Evolutionary conservation across 148 eudicot genomes (phyloP).

Genomic region (Camellia lanceoleosa): DNA sequence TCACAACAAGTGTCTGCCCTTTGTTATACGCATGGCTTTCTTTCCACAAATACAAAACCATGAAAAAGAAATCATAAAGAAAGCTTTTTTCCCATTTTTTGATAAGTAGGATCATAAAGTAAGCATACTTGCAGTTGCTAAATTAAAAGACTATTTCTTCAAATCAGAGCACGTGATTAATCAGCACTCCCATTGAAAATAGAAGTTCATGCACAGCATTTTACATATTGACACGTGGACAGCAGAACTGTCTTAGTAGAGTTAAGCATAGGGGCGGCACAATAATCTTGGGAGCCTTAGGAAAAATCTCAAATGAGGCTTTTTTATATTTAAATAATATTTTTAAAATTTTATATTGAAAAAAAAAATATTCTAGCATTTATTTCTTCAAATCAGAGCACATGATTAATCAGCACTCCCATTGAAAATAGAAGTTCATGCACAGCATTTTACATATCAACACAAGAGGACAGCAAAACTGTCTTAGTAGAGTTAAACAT

Average conservation of each 20-base stretch:
- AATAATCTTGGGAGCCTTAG: too few species aligned
- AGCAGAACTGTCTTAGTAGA: background rate
- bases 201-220: background rate
- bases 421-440: background rate
- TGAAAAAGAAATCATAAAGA: conserved; percentile 14
- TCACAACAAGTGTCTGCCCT: conserved; percentile 88
- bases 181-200: background rate
- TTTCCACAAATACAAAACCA: conserved; percentile 52
- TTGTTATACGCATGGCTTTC: conserved; percentile 92
- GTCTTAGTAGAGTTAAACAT: background rate
- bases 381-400: background rate
- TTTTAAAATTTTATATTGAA: too few species aligned
- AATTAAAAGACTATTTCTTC: background rate
- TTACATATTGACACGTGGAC: background rate
- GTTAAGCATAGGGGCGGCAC: background rate
- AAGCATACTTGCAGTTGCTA: background rate
- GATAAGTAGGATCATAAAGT: conserved; percentile 4
- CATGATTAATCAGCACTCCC: background rate
- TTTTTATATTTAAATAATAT: too few species aligned
- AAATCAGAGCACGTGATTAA: background rate
- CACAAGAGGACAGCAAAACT: background rate
- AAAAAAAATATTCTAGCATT: too few species aligned
- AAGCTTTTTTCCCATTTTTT: background rate
- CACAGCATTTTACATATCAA: background rate
- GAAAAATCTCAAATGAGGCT: too few species aligned